Evolutionary conservation across 768 basidiomycete species (phyloP).

Genomic region (Collybia sp.): DNA sequence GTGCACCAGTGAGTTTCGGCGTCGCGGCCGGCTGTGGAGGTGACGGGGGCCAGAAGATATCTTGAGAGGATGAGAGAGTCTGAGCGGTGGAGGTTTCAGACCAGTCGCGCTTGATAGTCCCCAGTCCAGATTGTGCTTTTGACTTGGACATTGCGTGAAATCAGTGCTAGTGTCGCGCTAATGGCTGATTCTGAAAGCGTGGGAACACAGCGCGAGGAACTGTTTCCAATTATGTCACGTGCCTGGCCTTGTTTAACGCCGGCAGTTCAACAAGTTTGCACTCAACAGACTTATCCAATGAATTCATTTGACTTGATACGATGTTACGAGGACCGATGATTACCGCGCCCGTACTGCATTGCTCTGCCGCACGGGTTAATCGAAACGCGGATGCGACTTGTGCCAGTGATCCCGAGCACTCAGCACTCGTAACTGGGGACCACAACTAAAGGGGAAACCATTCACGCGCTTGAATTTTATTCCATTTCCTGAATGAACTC

Average conservation of each 20-base stretch:
- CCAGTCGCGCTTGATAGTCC: slow-evolving; percentile 59
- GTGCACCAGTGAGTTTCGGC: slow-evolving; percentile 20
- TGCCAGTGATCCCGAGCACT: no score
- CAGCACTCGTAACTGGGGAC: no score
- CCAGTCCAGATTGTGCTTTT: slow-evolving; percentile 51
- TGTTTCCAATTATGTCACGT: slow-evolving; percentile 15
- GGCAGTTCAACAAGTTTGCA: no score
- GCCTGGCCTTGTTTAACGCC: slow-evolving; percentile 3
- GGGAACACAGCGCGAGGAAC: slow-evolving; percentile 15
- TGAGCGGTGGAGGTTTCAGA: slow-evolving; percentile 29
- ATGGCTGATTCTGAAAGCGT: slow-evolving; percentile 4
- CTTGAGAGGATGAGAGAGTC: slow-evolving; percentile 29
- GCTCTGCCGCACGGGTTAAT: no score
- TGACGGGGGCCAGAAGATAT: slow-evolving; percentile 41
- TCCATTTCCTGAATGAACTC: no score
- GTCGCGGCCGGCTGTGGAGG: slow-evolving; percentile 14
- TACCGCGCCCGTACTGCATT: no score
- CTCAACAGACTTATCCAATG: no score
- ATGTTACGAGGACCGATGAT: no score
- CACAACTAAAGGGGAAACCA: no score
- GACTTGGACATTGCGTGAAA: slow-evolving; percentile 21
- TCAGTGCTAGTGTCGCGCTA: neutral
- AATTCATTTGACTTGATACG: no score
- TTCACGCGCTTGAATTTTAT: no score
- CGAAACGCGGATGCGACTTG: no score